These are phyloP conservation scores for Pleurotus citrinopileatus DNA, from an alignment of 768 basidiomycete genomes.

Conservation along the genomic window DNA sequence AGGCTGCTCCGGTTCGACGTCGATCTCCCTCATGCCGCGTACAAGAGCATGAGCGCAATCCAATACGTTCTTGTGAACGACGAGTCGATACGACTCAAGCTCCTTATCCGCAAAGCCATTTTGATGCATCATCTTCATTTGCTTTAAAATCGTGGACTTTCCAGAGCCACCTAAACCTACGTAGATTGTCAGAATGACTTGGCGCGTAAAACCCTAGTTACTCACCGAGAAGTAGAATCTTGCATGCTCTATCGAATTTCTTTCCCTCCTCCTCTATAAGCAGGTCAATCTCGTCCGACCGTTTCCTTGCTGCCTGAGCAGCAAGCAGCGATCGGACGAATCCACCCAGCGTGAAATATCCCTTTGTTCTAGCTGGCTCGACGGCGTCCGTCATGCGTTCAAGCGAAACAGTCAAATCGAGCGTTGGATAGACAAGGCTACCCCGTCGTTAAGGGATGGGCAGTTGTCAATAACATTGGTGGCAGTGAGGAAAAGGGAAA, in stretches of 20 bases:
- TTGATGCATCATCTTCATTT: slow-evolving; percentile 99
- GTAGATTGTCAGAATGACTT: neutral
- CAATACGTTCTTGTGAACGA: slow-evolving; percentile 83
- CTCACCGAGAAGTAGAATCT: slow-evolving; percentile 89
- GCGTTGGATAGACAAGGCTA: too few species aligned
- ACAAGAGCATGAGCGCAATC: slow-evolving; percentile 88
- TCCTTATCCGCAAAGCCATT: slow-evolving; percentile 82
- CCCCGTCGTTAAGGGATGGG: too few species aligned
- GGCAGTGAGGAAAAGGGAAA: too few species aligned
- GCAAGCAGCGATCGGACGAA: too few species aligned
- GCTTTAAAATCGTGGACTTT: slow-evolving; percentile 95
- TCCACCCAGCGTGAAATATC: too few species aligned
- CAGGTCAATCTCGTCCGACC: slow-evolving; percentile 76
- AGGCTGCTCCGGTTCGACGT: slow-evolving; percentile 69
- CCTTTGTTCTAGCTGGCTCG: too few species aligned
- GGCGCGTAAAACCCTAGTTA: slow-evolving; percentile 13
- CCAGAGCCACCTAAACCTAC: slow-evolving; percentile 93
- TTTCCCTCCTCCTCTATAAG: slow-evolving; percentile 84
- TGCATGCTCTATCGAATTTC: slow-evolving; percentile 83
- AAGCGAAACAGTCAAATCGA: too few species aligned
- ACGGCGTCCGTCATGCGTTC: too few species aligned
- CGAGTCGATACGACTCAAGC: slow-evolving; percentile 69
- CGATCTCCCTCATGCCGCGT: slow-evolving; percentile 82
- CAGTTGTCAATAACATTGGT: too few species aligned
- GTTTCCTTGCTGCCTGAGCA: slow-evolving; percentile 56